phyloP scores from a whole-genome alignment of 139 green algal species.

The Ettlia oleoabundans region DNA sequence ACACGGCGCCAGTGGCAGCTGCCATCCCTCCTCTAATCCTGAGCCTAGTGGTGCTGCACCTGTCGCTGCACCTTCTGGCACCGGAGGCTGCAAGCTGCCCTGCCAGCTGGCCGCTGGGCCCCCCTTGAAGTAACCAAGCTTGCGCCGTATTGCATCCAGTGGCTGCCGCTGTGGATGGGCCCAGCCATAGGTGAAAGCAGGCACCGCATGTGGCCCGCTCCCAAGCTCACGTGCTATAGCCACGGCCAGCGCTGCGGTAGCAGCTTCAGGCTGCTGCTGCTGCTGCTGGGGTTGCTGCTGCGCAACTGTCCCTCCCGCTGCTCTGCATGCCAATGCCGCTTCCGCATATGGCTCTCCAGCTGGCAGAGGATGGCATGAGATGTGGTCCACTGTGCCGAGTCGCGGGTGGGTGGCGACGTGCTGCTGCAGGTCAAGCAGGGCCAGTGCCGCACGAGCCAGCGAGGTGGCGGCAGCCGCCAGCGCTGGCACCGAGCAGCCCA shows the following conservation, averaged over 20 bases:
- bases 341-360: not conserved
- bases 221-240: conserved; percentile 33
- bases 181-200: conserved; percentile 72
- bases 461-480: conserved; percentile 43
- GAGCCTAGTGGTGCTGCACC: not conserved
- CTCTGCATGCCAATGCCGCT: no score
- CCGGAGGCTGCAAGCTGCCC: not conserved
- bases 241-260: conserved; percentile 19
- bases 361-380: conserved; percentile 74
- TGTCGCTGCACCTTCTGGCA: not conserved
- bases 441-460: conserved; percentile 57
- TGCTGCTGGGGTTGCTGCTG: not conserved
- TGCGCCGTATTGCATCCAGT: conserved; percentile 66
- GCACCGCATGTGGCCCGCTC: conserved; percentile 39
- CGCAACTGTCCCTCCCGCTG: no score
- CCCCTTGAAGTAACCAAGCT: conserved; percentile 52
- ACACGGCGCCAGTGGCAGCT: conserved; percentile 33
- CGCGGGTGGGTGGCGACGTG: conserved; percentile 78
- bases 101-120: not conserved
- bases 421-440: conserved; percentile 61
- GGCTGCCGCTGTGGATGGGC: conserved; percentile 46
- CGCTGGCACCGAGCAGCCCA: not conserved
- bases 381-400: conserved; percentile 81
- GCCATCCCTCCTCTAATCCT: no score
- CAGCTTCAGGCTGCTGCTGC: not conserved